Base-by-base conservation (phyloP, 441 rosid genomes). In the Adansonia grandidieri region DNA sequence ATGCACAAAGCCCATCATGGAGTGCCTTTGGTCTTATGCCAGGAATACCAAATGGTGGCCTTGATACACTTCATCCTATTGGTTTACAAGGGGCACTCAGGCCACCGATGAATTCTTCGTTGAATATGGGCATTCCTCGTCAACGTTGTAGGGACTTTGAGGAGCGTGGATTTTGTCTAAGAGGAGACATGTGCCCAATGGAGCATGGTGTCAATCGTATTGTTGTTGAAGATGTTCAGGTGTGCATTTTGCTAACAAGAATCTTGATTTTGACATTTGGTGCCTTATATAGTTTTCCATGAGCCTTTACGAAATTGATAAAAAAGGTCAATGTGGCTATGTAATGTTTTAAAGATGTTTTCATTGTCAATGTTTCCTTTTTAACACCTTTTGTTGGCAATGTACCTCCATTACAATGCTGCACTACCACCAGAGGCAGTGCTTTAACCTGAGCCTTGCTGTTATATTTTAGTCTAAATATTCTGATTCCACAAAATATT, bases 131-230 rank as follows among this genome's bases (percentile, higher is more conserved):
- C 79, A 95, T 97, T 82, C 90, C 93, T 78, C 89, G 88, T 53
- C 96, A 91, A 72, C 81, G 97, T 63, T 97, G 99, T 84, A 92
- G 98, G 81, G 99, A 95, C 82, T 97, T 97, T 88, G 99, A 97
- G 87, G 98, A 97, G 84, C 98, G 96, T 73, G 99, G 99, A 67
- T 97, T 92, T 89, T 97, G 99, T 87, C 86, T 97, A 64, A 90
- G 98, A 88, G 99, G 99, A 66, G 99, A 95, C 84, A 95, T 97
- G 94, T 97, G 99, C 85, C 98, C 97, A 4, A 93, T 97, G 99
- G 99, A 97, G 92, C 99, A 97, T 90, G 99, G 99, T 77, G 88
- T 97, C 73, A 95, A 97, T 87, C 97, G 95, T 57, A 97, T 97
- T 82, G 98, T 97, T 78, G 90, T 97, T 79, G 98, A 97, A 70